Evolutionary conservation across 176 grass and related monocot genomes (phyloP), one percentile per base, ranked within the genome.

Genomic region (Aegilops umbellulata): DNA sequence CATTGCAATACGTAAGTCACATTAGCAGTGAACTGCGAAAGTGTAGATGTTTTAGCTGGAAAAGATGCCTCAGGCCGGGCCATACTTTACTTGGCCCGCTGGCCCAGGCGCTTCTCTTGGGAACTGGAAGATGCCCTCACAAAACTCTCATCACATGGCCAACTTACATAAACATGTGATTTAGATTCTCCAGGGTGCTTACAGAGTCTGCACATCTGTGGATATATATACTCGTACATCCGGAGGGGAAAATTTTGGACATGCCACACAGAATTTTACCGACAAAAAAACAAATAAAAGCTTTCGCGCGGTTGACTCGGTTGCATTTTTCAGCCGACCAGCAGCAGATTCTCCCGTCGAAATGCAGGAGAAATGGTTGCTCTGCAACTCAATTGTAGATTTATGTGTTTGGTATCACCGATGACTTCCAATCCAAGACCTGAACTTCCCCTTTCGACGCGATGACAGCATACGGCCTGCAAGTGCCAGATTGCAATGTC

Each of bases 401-500:
- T 57, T 13, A 76, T 55, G 74, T 76, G 46, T 76, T 76, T 32
- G 73, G 57, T 74, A 91, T 74, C 72, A 90, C 82, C 6, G 91
- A 89, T 2, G 90, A 86, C 65, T 89, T 93, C 60, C 26, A 49
- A 39, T 95, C 91, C 63, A 94, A 77, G n/a, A 94, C 79, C 87
- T 87, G 70, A 27, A 94, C 91, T 81, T 94, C 87, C 13, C 91
- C 76, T 36, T 94, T 94, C 1, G 88, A 95, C 23, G 90, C 86
- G 58, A 98, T 81, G 25, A 98, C 63, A 29, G 79, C 95, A 42
- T 77, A 85, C 62, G 91, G 86, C 80, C 95, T 98, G 83, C 80
- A 87, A 41, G 55, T 11, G 86, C 31, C 15, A 70, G 67, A 49
- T 46, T 84, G 31, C 15, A 27, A 51, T 80, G n/a, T 77, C 29